Percentiles rank a stretch among this genome's conserved stretches.
Evolutionary conservation across 208 protist genomes (phyloP).

Genomic region (Trypanosoma scelopori): DNA sequence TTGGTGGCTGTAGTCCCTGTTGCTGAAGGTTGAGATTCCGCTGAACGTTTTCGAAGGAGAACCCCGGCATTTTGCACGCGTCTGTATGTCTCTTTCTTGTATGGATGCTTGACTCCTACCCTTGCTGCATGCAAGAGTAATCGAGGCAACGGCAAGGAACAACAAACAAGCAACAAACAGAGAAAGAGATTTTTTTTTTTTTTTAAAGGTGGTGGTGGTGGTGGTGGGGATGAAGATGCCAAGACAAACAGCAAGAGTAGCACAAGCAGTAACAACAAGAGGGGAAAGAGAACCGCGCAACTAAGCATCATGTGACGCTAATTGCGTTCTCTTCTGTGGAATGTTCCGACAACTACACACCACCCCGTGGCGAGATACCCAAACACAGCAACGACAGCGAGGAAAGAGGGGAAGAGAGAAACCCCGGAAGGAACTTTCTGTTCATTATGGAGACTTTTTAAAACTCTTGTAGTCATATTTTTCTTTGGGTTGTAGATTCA

Average conservation of each 20-base stretch:
- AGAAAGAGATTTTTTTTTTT: no score
- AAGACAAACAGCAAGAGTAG: background rate
- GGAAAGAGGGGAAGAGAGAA: constrained; percentile 10
- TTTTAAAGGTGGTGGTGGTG: no score
- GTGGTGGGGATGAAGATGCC: no score
- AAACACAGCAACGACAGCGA: background rate
- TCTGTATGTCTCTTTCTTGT: constrained; percentile 5
- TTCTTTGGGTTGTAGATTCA: constrained; percentile 87
- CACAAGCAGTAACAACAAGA: no score
- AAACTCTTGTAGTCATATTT: constrained; percentile 91
- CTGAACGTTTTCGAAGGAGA: constrained; percentile 92
- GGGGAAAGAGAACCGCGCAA: no score
- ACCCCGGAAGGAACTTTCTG: constrained; percentile 14
- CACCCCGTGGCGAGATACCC: background rate
- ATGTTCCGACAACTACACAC: no score
- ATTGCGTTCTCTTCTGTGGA: no score
- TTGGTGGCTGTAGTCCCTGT: constrained; percentile 66
- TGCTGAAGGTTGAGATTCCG: constrained; percentile 89
- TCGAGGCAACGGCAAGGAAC: background rate
- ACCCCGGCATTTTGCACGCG: constrained; percentile 69
- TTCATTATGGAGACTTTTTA: constrained; percentile 66
- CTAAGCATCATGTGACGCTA: no score
- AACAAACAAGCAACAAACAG: background rate
- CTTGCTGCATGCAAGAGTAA: background rate
- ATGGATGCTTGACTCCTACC: constrained; percentile 19